Evolutionary conservation across 495 filamentous ascomycete genomes (phyloP).

Genomic region (Aspergillus campestris): DNA sequence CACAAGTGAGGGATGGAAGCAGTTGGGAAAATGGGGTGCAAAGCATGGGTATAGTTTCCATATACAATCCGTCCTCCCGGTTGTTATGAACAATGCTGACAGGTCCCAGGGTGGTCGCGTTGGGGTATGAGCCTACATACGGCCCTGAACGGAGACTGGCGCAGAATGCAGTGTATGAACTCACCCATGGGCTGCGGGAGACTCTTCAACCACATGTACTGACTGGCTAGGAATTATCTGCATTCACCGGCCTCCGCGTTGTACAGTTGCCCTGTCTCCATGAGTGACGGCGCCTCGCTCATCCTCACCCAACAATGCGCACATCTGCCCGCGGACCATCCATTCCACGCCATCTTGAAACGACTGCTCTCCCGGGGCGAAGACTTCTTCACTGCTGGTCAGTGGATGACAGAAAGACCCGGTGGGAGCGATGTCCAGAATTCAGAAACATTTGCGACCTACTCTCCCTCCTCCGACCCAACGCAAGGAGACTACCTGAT

Average conservation of each 20-base stretch:
- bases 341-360: slow-evolving; percentile 40
- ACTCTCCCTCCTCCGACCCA: slow-evolving; percentile 17
- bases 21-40: slow-evolving; percentile 29
- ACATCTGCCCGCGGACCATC: slow-evolving; percentile 23
- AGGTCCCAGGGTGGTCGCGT: slow-evolving; percentile 27
- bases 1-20: slow-evolving; percentile 37
- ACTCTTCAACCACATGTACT: slow-evolving; percentile 19
- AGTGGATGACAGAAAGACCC: slow-evolving; percentile 81
- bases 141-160: slow-evolving; percentile 31
- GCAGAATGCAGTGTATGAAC: slow-evolving; percentile 25
- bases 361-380: slow-evolving; percentile 46
- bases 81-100: not conserved
- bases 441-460: slow-evolving; percentile 57
- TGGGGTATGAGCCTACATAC: slow-evolving; percentile 26
- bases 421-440: slow-evolving; percentile 67
- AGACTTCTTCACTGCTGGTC: slow-evolving; percentile 65
- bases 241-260: slow-evolving; percentile 54
- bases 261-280: slow-evolving; percentile 59
- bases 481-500: slow-evolving; percentile 32
- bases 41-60: slow-evolving; percentile 10
- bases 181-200: not conserved
- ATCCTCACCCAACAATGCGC: slow-evolving; percentile 48
- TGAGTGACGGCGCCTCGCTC: slow-evolving; percentile 63
- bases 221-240: slow-evolving; percentile 54
- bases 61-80: no score